phyloP scores from a whole-genome alignment of 2,329 filamentous ascomycete species.

The Aureobasidium sp. region DNA sequence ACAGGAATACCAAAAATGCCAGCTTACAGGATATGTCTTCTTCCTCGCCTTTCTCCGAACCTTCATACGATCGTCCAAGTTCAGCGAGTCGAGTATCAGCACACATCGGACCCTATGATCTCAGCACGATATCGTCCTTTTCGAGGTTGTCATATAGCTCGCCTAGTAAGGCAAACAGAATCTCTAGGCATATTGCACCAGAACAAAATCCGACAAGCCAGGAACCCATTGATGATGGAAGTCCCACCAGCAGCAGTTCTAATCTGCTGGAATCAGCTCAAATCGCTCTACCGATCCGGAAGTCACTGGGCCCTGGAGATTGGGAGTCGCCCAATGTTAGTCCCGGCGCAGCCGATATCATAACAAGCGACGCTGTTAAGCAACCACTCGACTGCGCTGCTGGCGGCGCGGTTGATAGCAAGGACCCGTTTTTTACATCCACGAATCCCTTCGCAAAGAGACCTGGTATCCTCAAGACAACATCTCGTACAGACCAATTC shows the following conservation, averaged over 20 bases:
- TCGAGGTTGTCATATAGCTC: background rate
- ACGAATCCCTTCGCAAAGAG: background rate
- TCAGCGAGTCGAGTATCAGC: background rate
- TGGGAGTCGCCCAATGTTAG: background rate
- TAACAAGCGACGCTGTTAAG: background rate
- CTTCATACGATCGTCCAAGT: background rate
- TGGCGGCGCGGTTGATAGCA: background rate
- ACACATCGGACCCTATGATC: background rate
- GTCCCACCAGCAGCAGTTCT: background rate
- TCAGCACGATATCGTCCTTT: background rate
- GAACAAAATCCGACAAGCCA: background rate
- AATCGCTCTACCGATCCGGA: background rate
- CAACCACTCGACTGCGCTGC: background rate
- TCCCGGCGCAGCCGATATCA: background rate
- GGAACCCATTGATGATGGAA: no score
- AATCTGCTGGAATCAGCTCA: no score
- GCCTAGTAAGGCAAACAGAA: background rate
- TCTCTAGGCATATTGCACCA: background rate
- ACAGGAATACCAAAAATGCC: background rate
- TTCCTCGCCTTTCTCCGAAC: slow-evolving; percentile 5
- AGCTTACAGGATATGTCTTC: background rate
- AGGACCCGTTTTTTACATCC: background rate
- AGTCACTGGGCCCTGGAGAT: background rate
- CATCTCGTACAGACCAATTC: background rate
- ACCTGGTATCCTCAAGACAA: background rate